Base-by-base conservation (phyloP, 1,284 basidiomycete genomes). In the Pseudozyma tsukubaensis region DNA sequence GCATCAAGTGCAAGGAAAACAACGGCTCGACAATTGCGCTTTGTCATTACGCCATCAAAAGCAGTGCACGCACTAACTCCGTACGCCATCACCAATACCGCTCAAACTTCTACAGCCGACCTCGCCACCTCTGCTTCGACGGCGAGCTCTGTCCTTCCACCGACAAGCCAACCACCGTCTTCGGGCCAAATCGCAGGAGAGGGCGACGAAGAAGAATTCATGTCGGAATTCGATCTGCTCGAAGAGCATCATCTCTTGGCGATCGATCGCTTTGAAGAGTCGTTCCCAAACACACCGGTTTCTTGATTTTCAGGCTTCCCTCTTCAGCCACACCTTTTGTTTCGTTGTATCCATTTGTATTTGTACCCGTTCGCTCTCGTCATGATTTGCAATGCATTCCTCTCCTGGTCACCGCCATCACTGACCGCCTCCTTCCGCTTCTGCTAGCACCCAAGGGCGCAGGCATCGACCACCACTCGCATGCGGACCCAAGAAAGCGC, bases 211-310 rank as follows among this genome's bases (percentile, higher is more conserved):
- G 59, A 57, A 44, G 59, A 54, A 1, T 44, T 68, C 29, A 58
- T 52, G 14, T 39, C 35, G 19, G 18, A 19, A 14, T 34, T 59
- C 7, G 35, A 64, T 14, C 24, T 45, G 13, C 49, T 68, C 19
- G 44, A 68, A 13, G 65, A 68, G 1, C 50, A 54, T 11, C 54
- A 62, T 32, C 36, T 45, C 18, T 34, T 58, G 50, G 51, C 60
- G 0, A 59, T 69, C 10, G 59, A 63, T 21, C 42, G 37, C 5
- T 16, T 49, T 4, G 45, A 59, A 34, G 49, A 52, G 19, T 50
- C 50, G 16, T 44, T 55, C 39, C n/a, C 21, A 19, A 32, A 36
- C 39, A 50, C 34, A 12, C 24, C 50, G 21, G 32, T 36, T 16
- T 40, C 42, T n/a, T 44, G 24, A 29, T 29, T 29, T 29, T 29